Percentiles rank a stretch among this genome's conserved stretches.
These are phyloP conservation scores for Boletus rex-veris DNA, from an alignment of 768 basidiomycete genomes.

Conservation along the genomic window DNA sequence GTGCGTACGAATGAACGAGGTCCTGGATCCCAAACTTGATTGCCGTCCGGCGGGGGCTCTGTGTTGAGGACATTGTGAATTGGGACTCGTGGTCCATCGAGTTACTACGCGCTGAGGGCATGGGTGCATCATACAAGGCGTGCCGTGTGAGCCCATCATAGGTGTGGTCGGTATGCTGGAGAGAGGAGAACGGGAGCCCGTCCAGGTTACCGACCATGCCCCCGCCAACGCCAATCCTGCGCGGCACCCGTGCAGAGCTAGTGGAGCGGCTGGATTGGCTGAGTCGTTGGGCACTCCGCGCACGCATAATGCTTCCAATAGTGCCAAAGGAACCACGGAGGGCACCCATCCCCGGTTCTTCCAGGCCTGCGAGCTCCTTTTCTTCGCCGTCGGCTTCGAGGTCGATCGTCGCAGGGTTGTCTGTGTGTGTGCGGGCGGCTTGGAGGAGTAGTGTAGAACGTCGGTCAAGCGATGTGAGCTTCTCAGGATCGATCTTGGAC, in stretches of 20 bases:
- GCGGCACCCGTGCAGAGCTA: constrained; percentile 18
- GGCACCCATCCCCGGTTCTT: constrained; percentile 92
- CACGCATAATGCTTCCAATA: constrained; percentile 85
- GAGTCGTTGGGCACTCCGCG: constrained; percentile 50
- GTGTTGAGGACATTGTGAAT: constrained; percentile 22
- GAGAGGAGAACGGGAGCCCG: constrained; percentile 18
- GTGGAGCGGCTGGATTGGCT: constrained; percentile 44
- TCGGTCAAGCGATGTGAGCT: constrained; percentile 79
- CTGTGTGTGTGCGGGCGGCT: constrained; percentile 72
- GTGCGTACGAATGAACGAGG: constrained; percentile 69
- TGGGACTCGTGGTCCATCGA: constrained; percentile 40
- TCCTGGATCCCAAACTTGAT: constrained; percentile 80
- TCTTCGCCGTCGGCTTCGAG: constrained; percentile 54
- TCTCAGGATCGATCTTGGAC: constrained; percentile 86
- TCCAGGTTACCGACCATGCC: constrained; percentile 28
- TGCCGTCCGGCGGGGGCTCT: constrained; percentile 43
- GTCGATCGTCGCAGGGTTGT: constrained; percentile 37
- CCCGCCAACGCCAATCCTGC: constrained; percentile 24
- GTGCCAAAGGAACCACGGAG: constrained; percentile 90
- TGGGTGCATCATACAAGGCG: constrained; percentile 85
- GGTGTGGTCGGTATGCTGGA: constrained; percentile 31
- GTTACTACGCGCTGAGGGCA: constrained; percentile 43
- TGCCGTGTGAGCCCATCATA: constrained; percentile 65
- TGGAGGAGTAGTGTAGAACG: constrained; percentile 87
- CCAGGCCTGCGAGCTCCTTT: constrained; percentile 52